Evolutionary conservation across 2,329 filamentous ascomycete genomes (phyloP).

Genomic region (Aureobasidium sp.): DNA sequence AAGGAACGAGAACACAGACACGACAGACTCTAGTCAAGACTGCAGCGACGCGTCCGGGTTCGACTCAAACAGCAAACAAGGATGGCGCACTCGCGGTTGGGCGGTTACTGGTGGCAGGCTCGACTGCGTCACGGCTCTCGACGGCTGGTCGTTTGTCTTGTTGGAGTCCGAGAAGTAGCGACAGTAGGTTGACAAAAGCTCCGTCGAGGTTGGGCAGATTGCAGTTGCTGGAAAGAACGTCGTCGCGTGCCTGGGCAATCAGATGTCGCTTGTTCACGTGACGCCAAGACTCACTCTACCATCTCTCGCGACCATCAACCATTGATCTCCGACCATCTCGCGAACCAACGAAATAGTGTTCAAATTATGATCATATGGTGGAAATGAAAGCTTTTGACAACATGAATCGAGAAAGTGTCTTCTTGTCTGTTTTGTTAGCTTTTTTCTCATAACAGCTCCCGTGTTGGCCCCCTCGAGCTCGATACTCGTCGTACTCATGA

Average conservation of each 20-base stretch:
- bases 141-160: neutral
- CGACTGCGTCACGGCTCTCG: neutral
- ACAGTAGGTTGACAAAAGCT: neutral
- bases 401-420: too few species aligned
- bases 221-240: neutral
- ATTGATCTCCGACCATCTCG: too few species aligned
- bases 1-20: neutral
- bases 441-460: too few species aligned
- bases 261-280: neutral
- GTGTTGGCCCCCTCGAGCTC: too few species aligned
- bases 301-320: too few species aligned
- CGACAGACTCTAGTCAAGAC: neutral
- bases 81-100: constrained; percentile 9
- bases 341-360: too few species aligned
- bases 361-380: too few species aligned
- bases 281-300: neutral
- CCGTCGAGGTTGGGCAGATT: neutral
- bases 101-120: constrained; percentile 8
- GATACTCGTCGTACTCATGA: too few species aligned
- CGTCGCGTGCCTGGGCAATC: neutral
- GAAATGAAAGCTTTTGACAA: too few species aligned
- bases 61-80: neutral
- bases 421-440: too few species aligned
- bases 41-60: neutral
- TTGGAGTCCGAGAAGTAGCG: neutral